Percentiles rank a stretch among this genome's conserved stretches.
These are phyloP conservation scores for Helotiales sp. DNA, from an alignment of 2,329 filamentous ascomycete species.

Conservation along the genomic window DNA sequence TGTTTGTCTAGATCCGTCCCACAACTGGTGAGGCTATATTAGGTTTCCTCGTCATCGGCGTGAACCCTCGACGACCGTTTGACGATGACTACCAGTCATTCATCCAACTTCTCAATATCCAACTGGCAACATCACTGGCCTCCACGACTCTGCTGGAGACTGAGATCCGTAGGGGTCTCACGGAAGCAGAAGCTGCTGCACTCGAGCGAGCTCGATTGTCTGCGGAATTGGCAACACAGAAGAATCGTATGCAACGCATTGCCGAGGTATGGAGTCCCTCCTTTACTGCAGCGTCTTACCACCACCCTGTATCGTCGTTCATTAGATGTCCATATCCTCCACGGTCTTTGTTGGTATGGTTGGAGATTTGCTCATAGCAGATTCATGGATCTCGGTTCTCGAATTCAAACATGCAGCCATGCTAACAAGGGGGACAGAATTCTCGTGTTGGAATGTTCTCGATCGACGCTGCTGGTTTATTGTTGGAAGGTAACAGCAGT, in stretches of 20 bases:
- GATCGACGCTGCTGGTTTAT: conserved; percentile 65
- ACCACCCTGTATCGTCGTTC: no score
- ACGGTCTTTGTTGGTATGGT: no score
- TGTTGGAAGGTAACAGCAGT: conserved; percentile 80
- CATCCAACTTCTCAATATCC: conserved; percentile 69
- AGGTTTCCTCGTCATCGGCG: conserved; percentile 29
- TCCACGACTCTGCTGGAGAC: conserved; percentile 81
- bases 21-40: conserved; percentile 70
- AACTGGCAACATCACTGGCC: conserved; percentile 75
- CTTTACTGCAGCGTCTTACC: background rate
- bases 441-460: conserved; percentile 60
- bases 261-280: conserved; percentile 66
- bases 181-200: conserved; percentile 71
- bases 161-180: conserved; percentile 71
- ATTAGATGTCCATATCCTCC: no score
- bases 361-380: no score
- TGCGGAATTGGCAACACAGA: conserved; percentile 29
- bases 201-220: conserved; percentile 49
- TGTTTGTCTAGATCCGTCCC: conserved; percentile 47
- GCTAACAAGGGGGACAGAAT: no score
- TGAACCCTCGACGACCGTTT: conserved; percentile 75
- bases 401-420: no score
- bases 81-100: conserved; percentile 79
- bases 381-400: no score
- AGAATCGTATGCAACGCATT: conserved; percentile 54